Percentiles rank a stretch among this genome's conserved stretches.
Conservation (phyloP, 2,329 filamentous ascomycete genomes). For the Colletotrichum karsti region DNA sequence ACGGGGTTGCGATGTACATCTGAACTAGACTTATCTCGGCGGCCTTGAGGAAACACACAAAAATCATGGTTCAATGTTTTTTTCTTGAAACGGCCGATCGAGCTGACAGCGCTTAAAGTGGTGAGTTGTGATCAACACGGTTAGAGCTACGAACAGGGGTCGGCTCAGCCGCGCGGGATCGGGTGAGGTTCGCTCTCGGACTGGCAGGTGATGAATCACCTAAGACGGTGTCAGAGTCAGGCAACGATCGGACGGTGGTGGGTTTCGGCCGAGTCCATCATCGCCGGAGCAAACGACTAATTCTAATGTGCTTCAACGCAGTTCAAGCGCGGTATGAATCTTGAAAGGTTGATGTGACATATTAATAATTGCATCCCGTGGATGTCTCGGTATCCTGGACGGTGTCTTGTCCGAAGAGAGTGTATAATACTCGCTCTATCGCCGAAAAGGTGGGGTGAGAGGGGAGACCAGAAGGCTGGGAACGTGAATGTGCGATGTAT, state of each 20-base stretch:
- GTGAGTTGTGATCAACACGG: background rate
- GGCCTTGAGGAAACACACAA: background rate
- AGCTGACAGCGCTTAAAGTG: background rate
- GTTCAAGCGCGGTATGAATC: too few species aligned
- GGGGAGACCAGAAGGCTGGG: background rate
- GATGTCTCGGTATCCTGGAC: background rate
- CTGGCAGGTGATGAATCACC: background rate
- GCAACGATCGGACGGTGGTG: background rate
- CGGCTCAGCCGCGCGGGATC: background rate
- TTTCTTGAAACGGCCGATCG: background rate
- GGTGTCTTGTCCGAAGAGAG: background rate
- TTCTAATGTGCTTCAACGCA: too few species aligned
- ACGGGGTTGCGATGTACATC: background rate
- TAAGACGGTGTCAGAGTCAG: background rate
- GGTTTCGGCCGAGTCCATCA: background rate
- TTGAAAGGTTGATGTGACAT: too few species aligned
- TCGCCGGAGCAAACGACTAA: background rate
- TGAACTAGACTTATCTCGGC: background rate
- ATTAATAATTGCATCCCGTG: background rate
- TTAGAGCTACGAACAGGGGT: background rate
- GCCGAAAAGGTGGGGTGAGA: slow-evolving; percentile 7
- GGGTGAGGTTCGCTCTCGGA: background rate
- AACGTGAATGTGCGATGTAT: background rate
- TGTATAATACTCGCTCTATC: background rate
- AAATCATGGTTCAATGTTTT: background rate